phyloP scores from a whole-genome alignment of 1,284 basidiomycete genomes.

The Boletus nobilissimus region DNA sequence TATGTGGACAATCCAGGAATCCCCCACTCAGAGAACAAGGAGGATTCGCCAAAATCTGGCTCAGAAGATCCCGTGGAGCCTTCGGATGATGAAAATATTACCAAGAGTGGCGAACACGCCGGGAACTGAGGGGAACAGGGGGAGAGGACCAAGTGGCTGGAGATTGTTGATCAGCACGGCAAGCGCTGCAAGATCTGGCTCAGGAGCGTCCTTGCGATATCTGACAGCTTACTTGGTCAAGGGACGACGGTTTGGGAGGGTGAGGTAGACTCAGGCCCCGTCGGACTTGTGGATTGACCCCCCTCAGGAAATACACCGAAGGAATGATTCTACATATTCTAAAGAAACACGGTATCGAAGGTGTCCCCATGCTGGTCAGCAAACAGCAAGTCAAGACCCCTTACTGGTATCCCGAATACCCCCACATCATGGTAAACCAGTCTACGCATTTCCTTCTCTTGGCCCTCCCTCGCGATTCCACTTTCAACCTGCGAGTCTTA shows the following conservation, averaged over 20 bases:
- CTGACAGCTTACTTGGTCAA: constrained; percentile 8
- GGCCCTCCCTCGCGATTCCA: too few relatives aligned
- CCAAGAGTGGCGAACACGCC: too few relatives aligned
- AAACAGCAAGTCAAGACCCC: constrained; percentile 20
- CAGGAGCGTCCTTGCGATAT: background rate
- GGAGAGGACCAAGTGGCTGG: too few relatives aligned
- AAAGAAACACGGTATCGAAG: background rate
- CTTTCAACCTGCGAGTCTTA: background rate
- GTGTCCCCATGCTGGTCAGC: constrained; percentile 9
- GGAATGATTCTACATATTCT: constrained; percentile 17
- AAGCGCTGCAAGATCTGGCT: background rate
- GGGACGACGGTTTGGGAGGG: constrained; percentile 21
- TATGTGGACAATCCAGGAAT: too few relatives aligned
- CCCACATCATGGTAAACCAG: background rate
- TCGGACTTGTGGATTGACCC: constrained; percentile 20
- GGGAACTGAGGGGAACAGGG: too few relatives aligned
- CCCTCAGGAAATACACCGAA: background rate
- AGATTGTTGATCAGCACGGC: background rate
- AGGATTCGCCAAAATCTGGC: too few relatives aligned
- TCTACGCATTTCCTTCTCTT: constrained; percentile 5
- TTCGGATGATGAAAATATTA: too few relatives aligned
- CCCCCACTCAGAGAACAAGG: too few relatives aligned
- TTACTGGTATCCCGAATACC: background rate
- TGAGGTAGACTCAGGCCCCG: background rate
- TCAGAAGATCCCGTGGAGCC: too few relatives aligned